Percentiles rank a stretch among this genome's conserved stretches.
Evolutionary conservation across 208 protist species (phyloP).

Genomic region (Ichthyophonus hoferi): DNA sequence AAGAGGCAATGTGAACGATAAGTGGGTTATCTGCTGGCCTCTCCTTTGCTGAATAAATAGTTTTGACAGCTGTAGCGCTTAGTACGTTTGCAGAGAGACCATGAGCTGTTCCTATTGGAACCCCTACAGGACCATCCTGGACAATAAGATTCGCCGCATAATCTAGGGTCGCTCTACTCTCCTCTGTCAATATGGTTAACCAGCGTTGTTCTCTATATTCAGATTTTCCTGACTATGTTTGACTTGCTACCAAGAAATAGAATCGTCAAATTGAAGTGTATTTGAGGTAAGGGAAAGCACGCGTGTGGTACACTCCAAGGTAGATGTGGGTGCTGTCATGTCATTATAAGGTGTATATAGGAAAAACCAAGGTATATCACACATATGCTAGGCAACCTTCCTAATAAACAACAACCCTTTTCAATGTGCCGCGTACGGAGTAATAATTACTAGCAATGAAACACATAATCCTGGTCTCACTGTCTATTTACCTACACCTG

Average conservation of each 20-base stretch:
- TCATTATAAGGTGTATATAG: not conserved
- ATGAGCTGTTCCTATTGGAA: constrained; percentile 84
- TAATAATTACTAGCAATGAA: not conserved
- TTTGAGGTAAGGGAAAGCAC: not conserved
- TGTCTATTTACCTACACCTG: too few species aligned
- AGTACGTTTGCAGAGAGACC: constrained; percentile 89
- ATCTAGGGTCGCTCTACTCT: not conserved
- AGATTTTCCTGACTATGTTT: too few species aligned
- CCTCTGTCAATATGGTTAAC: not conserved
- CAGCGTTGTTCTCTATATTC: not conserved
- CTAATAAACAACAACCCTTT: not conserved
- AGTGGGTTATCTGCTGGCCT: constrained; percentile 86
- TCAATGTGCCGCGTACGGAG: not conserved
- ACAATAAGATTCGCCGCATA: not conserved
- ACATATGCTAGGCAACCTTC: not conserved
- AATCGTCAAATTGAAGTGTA: not conserved
- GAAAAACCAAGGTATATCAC: not conserved
- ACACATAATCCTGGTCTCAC: too few species aligned
- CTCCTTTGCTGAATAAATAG: constrained; percentile 90
- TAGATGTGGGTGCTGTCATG: not conserved
- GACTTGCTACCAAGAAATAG: not conserved
- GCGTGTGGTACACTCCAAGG: not conserved
- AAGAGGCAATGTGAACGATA: constrained; percentile 82
- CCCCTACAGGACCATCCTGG: not conserved
- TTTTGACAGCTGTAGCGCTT: constrained; percentile 67